These are phyloP conservation scores for Daucus carota DNA, from an alignment of 129 eudicot genomes.

Conservation along the genomic window DH1_v3.0 NC_030382.2:40180501-40181000, in stretches of 20 bases:
- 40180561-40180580: too few relatives aligned
- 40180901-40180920: neutral
- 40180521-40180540: too few relatives aligned
- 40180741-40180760: neutral
- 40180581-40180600: too few relatives aligned
- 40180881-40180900: neutral
- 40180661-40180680: too few relatives aligned
- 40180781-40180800: neutral
- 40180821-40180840: neutral
- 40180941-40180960: neutral
- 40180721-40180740: neutral
- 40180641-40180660: too few relatives aligned
- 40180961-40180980: neutral
- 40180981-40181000: neutral
- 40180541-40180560: too few relatives aligned
- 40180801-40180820: neutral
- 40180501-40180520: too few relatives aligned
- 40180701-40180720: neutral
- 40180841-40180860: neutral
- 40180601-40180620: too few relatives aligned
- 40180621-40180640: too few relatives aligned
- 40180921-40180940: neutral
- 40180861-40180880: neutral
- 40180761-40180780: neutral
- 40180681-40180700: too few relatives aligned